Evolutionary conservation across 129 eudicot genomes (phyloP).

Genomic region (Flaveria ramosissima): DNA sequence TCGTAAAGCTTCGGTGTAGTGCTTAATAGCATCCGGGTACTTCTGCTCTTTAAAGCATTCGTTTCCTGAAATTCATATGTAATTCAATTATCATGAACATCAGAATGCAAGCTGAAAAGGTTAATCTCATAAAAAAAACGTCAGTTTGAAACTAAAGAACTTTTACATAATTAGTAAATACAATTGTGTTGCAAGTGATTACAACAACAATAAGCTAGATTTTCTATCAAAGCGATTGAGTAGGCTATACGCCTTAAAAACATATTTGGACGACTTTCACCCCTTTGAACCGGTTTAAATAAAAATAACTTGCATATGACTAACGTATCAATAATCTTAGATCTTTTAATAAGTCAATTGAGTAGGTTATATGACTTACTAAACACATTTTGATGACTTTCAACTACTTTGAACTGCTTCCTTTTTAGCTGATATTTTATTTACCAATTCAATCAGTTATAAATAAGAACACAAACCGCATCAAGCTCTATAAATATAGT

Average conservation of each 20-base stretch:
- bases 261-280: too few species aligned
- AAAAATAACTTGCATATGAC: too few species aligned
- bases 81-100: not conserved
- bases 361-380: not conserved
- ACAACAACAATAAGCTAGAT: not conserved
- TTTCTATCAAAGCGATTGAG: not conserved
- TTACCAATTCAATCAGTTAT: not conserved
- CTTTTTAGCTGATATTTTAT: not conserved
- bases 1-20: slow-evolving; percentile 83
- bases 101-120: not conserved
- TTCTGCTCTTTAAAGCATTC: slow-evolving; percentile 86
- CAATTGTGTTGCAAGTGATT: too few species aligned
- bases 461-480: not conserved
- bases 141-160: not conserved
- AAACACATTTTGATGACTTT: not conserved
- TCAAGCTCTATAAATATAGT: not conserved
- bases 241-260: not conserved
- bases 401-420: not conserved
- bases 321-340: not conserved
- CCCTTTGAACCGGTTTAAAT: too few species aligned
- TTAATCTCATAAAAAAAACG: not conserved
- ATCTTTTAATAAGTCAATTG: too few species aligned
- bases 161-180: not conserved
- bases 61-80: slow-evolving; percentile 54
- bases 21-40: slow-evolving; percentile 89